Conservation (phyloP, 106 monocot genomes). For the Phalaenopsis equestris region DNA sequence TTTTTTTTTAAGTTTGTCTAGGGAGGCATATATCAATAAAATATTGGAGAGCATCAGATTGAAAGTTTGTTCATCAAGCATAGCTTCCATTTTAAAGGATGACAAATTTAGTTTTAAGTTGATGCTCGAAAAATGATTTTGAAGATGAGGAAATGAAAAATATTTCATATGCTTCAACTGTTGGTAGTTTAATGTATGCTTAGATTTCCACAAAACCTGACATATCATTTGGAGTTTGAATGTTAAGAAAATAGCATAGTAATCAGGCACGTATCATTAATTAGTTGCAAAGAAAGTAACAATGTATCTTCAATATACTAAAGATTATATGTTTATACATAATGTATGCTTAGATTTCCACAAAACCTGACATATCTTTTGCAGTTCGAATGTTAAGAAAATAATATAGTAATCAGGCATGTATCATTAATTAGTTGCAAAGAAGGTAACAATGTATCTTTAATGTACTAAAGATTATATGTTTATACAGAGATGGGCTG, state of each 20-base stretch:
- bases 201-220: background rate
- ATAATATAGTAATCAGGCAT: slow-evolving; percentile 1
- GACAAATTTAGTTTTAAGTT: background rate
- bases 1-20: background rate
- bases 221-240: background rate
- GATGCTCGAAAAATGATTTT: background rate
- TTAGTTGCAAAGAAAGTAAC: background rate
- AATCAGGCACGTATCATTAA: background rate
- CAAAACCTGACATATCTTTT: background rate
- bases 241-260: background rate
- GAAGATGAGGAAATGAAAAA: background rate
- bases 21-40: background rate
- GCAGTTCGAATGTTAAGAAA: background rate
- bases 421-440: background rate
- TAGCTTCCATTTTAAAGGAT: background rate
- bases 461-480: background rate
- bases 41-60: background rate
- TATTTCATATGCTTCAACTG: background rate
- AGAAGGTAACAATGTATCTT: background rate
- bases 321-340: background rate
- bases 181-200: background rate
- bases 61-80: background rate
- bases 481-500: background rate
- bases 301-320: background rate
- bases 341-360: background rate